A percentile compares a stretch with the other conserved stretches of the same genome.
phyloP scores from a whole-genome alignment of 495 filamentous ascomycete species.

The Cercophora sp. region DNA sequence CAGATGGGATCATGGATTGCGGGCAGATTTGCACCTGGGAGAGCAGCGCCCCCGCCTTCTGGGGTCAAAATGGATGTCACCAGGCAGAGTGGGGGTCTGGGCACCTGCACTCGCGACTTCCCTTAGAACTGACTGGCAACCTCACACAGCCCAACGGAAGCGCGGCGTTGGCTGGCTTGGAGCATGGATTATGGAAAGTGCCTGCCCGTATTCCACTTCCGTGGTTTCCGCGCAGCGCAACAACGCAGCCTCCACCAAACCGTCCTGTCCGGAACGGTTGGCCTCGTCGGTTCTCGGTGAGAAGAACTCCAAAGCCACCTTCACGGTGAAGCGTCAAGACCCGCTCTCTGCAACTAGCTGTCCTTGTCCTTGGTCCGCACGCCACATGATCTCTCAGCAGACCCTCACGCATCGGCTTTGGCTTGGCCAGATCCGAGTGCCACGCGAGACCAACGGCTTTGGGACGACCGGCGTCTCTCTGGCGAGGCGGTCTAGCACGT shows the following conservation, averaged over 20 bases:
- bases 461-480: neutral
- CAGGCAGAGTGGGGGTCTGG: constrained; percentile 4
- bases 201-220: too few relatives aligned
- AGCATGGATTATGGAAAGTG: neutral
- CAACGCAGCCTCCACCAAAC: too few relatives aligned
- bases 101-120: neutral
- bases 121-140: neutral
- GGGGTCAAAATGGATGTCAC: neutral
- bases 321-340: neutral
- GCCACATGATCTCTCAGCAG: neutral
- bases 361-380: neutral
- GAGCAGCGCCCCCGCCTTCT: constrained; percentile 2
- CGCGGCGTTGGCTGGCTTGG: too few relatives aligned
- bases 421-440: constrained; percentile 1
- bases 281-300: too few relatives aligned
- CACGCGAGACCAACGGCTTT: neutral
- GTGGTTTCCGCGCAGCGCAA: too few relatives aligned
- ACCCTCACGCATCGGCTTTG: neutral
- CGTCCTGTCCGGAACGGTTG: too few relatives aligned
- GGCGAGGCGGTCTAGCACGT: neutral
- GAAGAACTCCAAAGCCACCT: too few relatives aligned
- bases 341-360: neutral
- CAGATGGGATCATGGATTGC: neutral
- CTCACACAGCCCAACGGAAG: neutral
- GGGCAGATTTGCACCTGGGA: neutral